A percentile compares a stretch with the other conserved stretches of the same genome.
Evolutionary conservation across 176 grass and related monocot genomes (phyloP).

Genomic region (Aegilops longissima): DNA sequence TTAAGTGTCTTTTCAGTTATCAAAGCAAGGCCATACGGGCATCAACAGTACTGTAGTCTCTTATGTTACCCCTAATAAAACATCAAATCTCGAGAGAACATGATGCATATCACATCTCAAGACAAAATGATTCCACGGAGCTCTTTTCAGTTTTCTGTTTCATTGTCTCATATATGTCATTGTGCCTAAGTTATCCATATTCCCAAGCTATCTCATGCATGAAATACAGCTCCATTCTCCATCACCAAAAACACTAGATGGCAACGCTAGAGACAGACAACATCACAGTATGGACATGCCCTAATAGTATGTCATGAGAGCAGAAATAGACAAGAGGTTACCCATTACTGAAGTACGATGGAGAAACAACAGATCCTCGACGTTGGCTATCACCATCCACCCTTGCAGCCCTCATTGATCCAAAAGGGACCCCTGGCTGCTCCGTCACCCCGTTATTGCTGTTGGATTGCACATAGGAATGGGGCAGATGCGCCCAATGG

Average conservation of each 20-base stretch:
- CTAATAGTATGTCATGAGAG: not conserved
- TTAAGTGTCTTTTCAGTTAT: not conserved
- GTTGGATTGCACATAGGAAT: constrained; percentile 56
- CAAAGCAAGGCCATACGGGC: not conserved
- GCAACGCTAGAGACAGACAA: not conserved
- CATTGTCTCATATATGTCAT: not conserved
- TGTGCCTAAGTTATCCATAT: not conserved
- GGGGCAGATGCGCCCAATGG: constrained; percentile 56
- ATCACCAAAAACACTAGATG: not conserved
- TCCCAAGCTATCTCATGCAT: not conserved
- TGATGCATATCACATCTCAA: not conserved
- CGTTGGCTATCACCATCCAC: constrained; percentile 51
- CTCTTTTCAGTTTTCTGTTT: not conserved
- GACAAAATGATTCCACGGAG: not conserved
- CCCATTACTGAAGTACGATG: constrained; percentile 59
- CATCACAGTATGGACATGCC: not conserved
- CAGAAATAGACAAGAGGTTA: constrained; percentile 31
- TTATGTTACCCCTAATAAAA: not conserved
- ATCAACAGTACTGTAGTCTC: not conserved
- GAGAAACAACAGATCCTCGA: constrained; percentile 45
- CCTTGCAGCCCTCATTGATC: constrained; percentile 54
- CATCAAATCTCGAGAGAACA: not conserved
- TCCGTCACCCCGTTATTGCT: constrained; percentile 37
- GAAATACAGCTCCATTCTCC: not conserved
- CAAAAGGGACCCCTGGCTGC: constrained; percentile 54